Percentiles rank a stretch among this genome's conserved stretches.
Evolutionary conservation across 164 flowering plant species (phyloP).

Genomic region (Cinnamomum micranthum): DNA sequence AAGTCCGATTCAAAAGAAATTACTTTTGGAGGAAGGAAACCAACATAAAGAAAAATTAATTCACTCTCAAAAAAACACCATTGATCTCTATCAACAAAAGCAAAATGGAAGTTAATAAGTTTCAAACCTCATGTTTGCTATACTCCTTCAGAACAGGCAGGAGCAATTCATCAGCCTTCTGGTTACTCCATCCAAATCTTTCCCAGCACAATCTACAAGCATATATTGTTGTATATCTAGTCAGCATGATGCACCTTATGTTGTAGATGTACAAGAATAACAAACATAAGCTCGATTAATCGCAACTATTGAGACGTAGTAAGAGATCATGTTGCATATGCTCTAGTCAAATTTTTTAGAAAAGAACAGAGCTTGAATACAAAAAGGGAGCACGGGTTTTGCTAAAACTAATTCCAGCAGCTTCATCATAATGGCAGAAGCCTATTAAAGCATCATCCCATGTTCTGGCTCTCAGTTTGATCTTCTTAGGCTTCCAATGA

Average conservation of each 20-base stretch:
- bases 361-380: not conserved
- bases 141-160: slow-evolving; percentile 86
- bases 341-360: not conserved
- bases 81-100: not conserved
- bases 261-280: slow-evolving; percentile 1
- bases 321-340: not conserved
- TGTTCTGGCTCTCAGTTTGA: not conserved
- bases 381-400: not conserved
- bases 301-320: not conserved
- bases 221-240: slow-evolving; percentile 2
- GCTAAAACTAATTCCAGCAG: not conserved
- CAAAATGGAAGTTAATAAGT: not conserved
- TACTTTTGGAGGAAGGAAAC: too few relatives aligned
- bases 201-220: slow-evolving; percentile 79
- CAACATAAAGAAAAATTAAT: too few relatives aligned
- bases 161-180: slow-evolving; percentile 82
- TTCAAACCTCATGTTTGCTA: slow-evolving; percentile 70
- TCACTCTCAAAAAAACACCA: not conserved
- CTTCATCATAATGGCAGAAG: not conserved
- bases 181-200: slow-evolving; percentile 74
- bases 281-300: not conserved
- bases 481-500: not conserved
- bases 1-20: too few relatives aligned
- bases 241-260: not conserved
- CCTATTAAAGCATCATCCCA: not conserved